phyloP scores from a whole-genome alignment of 176 grass and related monocot species.

The Eragrostis nindensis region DNA sequence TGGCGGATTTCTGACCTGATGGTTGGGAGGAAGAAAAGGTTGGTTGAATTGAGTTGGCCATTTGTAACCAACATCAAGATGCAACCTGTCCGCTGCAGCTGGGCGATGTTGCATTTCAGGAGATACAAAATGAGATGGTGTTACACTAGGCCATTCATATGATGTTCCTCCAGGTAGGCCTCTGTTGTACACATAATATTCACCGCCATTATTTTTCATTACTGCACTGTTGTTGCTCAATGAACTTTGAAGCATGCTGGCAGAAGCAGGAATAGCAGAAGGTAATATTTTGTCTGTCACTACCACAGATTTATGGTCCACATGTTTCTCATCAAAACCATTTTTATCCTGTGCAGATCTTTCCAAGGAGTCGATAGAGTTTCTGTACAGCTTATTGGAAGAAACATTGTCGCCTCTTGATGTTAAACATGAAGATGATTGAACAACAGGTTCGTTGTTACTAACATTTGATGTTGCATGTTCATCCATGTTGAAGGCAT shows the following conservation, averaged over 20 bases:
- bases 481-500: constrained; percentile 27
- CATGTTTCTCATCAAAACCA: constrained; percentile 38
- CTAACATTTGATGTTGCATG: constrained; percentile 23
- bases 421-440: constrained; percentile 41
- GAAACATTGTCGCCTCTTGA: constrained; percentile 30
- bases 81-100: constrained; percentile 69
- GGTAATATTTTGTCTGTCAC: constrained; percentile 38
- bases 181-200: constrained; percentile 62
- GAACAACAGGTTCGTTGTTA: constrained; percentile 33
- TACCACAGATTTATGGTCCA: constrained; percentile 40
- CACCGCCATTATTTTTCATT: constrained; percentile 57
- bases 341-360: constrained; percentile 43
- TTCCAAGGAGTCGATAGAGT: constrained; percentile 41
- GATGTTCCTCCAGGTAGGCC: constrained; percentile 62
- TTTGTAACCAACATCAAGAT: constrained; percentile 85
- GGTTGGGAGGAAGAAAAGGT: constrained; percentile 63
- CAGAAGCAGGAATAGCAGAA: constrained; percentile 48
- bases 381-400: constrained; percentile 38
- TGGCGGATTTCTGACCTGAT: constrained; percentile 61
- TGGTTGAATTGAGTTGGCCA: constrained; percentile 68
- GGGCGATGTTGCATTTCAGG: constrained; percentile 67
- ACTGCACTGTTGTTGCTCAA: constrained; percentile 45
- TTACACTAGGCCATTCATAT: constrained; percentile 72
- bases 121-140: constrained; percentile 60
- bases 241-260: constrained; percentile 45